phyloP scores from a whole-genome alignment of 2,329 filamentous ascomycete species.

The Biscogniauxia sp. region DNA sequence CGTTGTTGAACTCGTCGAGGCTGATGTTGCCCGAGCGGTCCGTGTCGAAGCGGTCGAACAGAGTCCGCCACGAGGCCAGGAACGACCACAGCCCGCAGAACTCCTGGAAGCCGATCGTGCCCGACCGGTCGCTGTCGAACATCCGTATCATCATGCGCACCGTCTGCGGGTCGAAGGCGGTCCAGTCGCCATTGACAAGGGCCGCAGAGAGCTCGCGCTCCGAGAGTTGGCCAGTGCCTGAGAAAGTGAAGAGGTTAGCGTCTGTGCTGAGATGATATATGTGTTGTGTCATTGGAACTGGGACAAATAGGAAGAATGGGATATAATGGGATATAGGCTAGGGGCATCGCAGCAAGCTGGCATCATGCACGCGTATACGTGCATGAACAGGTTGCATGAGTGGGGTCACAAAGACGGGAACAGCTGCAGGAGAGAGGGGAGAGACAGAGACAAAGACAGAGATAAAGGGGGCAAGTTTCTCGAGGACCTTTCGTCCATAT shows the following conservation, averaged over 20 bases:
- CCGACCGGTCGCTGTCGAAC: constrained; percentile 91
- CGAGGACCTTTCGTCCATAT: too few species aligned
- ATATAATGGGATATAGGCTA: background rate
- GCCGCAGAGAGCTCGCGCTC: constrained; percentile 85
- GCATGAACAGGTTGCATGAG: background rate
- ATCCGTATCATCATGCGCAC: constrained; percentile 99
- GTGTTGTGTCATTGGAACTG: background rate
- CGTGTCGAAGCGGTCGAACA: constrained; percentile 93
- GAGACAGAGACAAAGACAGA: background rate
- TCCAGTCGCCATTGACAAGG: constrained; percentile 95
- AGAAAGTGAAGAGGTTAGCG: constrained; percentile 8
- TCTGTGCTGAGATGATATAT: background rate
- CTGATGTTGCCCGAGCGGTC: constrained; percentile 86
- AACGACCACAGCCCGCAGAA: constrained; percentile 98
- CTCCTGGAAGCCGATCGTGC: constrained; percentile 90
- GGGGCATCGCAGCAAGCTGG: background rate
- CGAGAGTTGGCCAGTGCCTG: constrained; percentile 75
- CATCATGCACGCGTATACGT: background rate
- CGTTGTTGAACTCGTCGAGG: constrained; percentile 82
- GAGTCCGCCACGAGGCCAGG: constrained; percentile 85
- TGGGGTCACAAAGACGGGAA: background rate
- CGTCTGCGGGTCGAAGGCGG: constrained; percentile 87
- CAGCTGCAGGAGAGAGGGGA: background rate
- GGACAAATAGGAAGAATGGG: too few species aligned
- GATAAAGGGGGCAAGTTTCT: too few species aligned